Base-by-base conservation (phyloP, 495 filamentous ascomycete genomes). In the Penicillium coprophilum region DNA sequence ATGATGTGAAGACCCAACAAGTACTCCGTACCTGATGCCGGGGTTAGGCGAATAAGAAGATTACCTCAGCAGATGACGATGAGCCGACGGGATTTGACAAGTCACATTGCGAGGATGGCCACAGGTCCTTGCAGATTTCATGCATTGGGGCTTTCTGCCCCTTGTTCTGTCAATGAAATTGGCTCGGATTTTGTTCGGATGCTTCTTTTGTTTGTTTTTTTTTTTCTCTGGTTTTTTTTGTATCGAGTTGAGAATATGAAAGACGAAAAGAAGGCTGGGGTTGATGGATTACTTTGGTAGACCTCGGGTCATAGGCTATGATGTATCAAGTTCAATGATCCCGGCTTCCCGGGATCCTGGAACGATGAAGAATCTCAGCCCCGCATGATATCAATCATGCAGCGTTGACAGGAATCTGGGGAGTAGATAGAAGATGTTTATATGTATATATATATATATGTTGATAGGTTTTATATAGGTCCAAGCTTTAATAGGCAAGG, bases 61-160 rank as follows among this genome's bases (percentile, higher is more conserved):
- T 27, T 27, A 27, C 24, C 24, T 52, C 54, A 53, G 59, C 53
- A 49, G 19, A 66, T 66, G 62, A 62, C 59, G 62, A 67, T 67
- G 61, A 57, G 6, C 58, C 60, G 57, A 66, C 61, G 8, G 15
- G 10, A 27, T 2, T 30, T 17, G 71, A 71, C 68, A 55, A 70
- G 71, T 74, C 71, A 74, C 55, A 71, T 69, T 55, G 60, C 63
- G 50, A 68, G 69, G 60, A 60, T 24, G 47, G 53, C 47, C 58
- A 66, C 60, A 67, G 56, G 61, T 74, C 69, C 69, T 74, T 74
- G 69, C 71, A 71, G 63, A 63, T 66, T 65, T 64, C 56, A 55
- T 72, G 63, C 60, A 65, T 57, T 51, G 41, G 24, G 38, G 15
- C 41, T 50, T 52, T 38, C 36, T 21, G 38, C 50, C 59, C 54